Evolutionary conservation across 495 filamentous ascomycete species (phyloP).

Genomic region (Talaromyces stipitatus): DNA sequence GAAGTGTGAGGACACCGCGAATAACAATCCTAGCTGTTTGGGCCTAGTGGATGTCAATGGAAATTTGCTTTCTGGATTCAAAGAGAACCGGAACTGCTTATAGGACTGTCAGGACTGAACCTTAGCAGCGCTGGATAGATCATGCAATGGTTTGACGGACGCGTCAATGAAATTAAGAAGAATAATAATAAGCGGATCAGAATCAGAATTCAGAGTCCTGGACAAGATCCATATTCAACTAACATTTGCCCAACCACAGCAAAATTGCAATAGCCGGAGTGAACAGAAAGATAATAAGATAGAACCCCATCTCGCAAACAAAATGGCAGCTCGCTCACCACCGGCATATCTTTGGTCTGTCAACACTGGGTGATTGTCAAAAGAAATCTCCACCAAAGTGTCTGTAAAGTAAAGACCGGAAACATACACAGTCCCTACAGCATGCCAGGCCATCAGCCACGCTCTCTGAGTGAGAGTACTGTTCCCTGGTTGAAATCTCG

Average conservation of each 20-base stretch:
- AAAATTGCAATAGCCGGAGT: constrained; percentile 19
- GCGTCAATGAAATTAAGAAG: too few relatives aligned
- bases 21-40: too few relatives aligned
- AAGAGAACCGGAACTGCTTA: too few relatives aligned
- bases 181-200: too few relatives aligned
- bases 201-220: neutral
- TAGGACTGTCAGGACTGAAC: too few relatives aligned
- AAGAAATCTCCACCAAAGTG: neutral
- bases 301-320: neutral
- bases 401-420: neutral
- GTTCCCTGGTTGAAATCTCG: constrained; percentile 1
- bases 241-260: constrained; percentile 19
- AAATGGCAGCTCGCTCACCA: neutral
- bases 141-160: too few relatives aligned
- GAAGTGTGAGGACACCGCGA: too few relatives aligned
- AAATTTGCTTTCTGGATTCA: too few relatives aligned
- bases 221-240: neutral
- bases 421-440: neutral
- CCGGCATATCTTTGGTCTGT: neutral
- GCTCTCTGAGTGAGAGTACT: constrained; percentile 6
- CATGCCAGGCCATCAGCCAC: constrained; percentile 5
- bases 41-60: too few relatives aligned
- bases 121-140: too few relatives aligned
- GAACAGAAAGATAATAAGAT: constrained; percentile 10
- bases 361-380: neutral